Percentiles rank a stretch among this genome's conserved stretches.
phyloP scores from a whole-genome alignment of 768 basidiomycete species.

The Amanita molliuscula region DNA sequence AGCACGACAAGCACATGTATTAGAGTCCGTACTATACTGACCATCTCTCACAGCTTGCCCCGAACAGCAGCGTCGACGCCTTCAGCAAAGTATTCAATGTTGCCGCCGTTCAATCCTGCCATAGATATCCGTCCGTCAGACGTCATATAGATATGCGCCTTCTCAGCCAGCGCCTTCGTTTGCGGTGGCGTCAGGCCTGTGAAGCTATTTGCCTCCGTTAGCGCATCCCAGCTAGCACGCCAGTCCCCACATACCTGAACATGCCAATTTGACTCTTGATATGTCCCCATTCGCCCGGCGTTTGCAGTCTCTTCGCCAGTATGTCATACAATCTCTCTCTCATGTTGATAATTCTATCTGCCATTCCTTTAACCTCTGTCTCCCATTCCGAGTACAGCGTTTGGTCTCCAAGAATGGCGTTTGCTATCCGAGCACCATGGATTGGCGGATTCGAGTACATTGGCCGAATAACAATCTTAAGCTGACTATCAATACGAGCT shows the following conservation, averaged over 20 bases:
- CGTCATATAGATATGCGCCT: conserved; percentile 93
- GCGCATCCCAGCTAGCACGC: not conserved
- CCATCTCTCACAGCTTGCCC: conserved; percentile 47
- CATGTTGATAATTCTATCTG: conserved; percentile 90
- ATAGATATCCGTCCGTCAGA: conserved; percentile 88
- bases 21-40: not conserved
- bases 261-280: conserved; percentile 96
- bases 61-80: conserved; percentile 76
- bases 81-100: conserved; percentile 87
- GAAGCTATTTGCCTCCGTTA: conserved; percentile 39
- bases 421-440: conserved; percentile 82
- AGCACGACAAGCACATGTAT: conserved; percentile 3
- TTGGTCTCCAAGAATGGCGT: conserved; percentile 66
- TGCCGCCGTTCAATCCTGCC: conserved; percentile 78
- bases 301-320: conserved; percentile 69
- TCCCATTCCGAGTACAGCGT: conserved; percentile 84
- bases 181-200: conserved; percentile 77
- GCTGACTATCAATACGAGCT: conserved; percentile 82
- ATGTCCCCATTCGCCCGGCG: conserved; percentile 92
- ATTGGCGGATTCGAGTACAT: conserved; percentile 98
- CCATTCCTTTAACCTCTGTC: conserved; percentile 90
- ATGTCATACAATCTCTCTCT: conserved; percentile 72
- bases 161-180: conserved; percentile 74
- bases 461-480: conserved; percentile 91
- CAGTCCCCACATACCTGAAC: conserved; percentile 63